phyloP scores from a whole-genome alignment of 1,284 basidiomycete species.

The Amylostereum chailletii region DNA sequence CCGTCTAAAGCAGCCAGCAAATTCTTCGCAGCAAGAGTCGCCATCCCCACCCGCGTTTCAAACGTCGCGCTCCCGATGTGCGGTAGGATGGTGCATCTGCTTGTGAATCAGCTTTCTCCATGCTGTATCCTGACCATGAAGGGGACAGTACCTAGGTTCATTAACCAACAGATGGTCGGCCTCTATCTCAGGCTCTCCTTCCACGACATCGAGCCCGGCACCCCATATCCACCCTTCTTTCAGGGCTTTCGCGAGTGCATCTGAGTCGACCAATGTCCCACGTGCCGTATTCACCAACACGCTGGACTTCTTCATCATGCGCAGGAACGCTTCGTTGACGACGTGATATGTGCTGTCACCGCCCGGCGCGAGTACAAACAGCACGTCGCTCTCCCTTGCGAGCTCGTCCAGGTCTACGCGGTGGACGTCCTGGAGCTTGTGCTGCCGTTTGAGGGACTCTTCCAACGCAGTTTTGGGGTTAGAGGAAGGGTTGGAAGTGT shows the following conservation, averaged over 20 bases:
- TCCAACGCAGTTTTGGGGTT: conserved; percentile 39
- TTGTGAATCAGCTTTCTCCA: conserved; percentile 4
- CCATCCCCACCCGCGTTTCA: conserved; percentile 82
- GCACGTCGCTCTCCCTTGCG: conserved; percentile 67
- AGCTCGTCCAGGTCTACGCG: conserved; percentile 61
- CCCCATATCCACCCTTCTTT: conserved; percentile 76
- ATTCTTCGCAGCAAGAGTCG: conserved; percentile 61
- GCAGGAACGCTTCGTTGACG: conserved; percentile 65
- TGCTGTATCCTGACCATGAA: not conserved
- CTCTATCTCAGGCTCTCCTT: conserved; percentile 79
- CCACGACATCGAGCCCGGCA: conserved; percentile 90
- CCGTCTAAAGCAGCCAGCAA: conserved; percentile 44
- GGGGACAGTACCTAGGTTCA: conserved; percentile 47
- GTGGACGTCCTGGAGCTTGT: conserved; percentile 44
- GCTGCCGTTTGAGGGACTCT: conserved; percentile 33
- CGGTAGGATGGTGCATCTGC: conserved; percentile 73
- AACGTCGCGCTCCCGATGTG: conserved; percentile 88
- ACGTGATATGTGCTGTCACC: conserved; percentile 67
- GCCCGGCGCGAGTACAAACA: conserved; percentile 82
- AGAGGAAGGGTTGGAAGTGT: conserved; percentile 48
- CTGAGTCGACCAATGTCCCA: conserved; percentile 81
- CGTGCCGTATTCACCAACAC: conserved; percentile 77
- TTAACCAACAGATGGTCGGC: conserved; percentile 74
- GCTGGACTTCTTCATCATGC: conserved; percentile 76
- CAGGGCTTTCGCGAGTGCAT: conserved; percentile 79